Percentiles rank a stretch among this genome's conserved stretches.
phyloP scores from a whole-genome alignment of 306 rosid genomes.

The Castanopsis chinensis region DNA sequence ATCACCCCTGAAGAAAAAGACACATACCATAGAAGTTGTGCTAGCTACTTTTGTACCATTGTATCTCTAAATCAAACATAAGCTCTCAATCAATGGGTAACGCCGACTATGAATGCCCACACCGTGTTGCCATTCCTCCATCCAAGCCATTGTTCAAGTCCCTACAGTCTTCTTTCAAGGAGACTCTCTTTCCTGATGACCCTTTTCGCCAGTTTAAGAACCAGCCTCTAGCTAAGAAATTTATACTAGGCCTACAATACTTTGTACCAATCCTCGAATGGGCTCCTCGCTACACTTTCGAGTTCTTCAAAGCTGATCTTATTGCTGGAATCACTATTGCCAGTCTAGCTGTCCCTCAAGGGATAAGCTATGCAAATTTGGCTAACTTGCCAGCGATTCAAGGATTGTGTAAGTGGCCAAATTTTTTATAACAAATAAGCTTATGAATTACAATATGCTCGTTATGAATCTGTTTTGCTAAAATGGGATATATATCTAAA shows the following conservation, averaged over 20 bases:
- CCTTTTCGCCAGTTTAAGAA: constrained; percentile 75
- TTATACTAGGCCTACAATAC: constrained; percentile 59
- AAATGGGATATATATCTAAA: not conserved
- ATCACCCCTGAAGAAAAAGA: not conserved
- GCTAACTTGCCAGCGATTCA: constrained; percentile 94
- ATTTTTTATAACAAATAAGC: not conserved
- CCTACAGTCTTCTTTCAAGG: constrained; percentile 49
- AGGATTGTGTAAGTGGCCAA: constrained; percentile 65
- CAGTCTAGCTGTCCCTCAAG: constrained; percentile 95
- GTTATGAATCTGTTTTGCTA: not conserved
- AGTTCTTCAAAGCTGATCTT: constrained; percentile 69
- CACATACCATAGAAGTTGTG: not conserved
- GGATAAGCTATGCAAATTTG: constrained; percentile 93
- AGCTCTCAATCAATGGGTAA: constrained; percentile 47
- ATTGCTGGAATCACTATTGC: constrained; percentile 94
- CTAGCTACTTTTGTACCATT: not conserved
- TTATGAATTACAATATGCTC: not conserved
- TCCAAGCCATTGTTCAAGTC: constrained; percentile 61
- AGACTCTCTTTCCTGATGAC: constrained; percentile 88
- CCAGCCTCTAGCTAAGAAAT: constrained; percentile 35
- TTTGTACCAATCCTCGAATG: constrained; percentile 77
- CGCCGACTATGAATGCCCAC: constrained; percentile 33
- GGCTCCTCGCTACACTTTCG: constrained; percentile 62
- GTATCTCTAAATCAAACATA: not conserved
- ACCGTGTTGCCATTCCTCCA: constrained; percentile 62